These are phyloP conservation scores for Paramecium primaurelia DNA, from an alignment of 73 alveolate species.

Conservation along the genomic window DNA sequence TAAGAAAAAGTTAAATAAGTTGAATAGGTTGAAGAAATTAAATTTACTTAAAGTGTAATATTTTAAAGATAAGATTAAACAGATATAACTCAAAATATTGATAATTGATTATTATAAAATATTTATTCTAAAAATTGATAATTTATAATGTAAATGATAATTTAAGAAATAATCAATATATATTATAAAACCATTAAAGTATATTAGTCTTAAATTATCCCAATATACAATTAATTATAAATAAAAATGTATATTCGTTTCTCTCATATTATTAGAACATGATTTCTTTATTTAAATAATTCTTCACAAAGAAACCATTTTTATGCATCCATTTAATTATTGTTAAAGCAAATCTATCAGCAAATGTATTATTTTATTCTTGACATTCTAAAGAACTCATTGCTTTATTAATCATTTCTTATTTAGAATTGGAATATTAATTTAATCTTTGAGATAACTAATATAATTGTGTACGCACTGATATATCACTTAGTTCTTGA, in stretches of 20 bases:
- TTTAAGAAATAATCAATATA: neutral
- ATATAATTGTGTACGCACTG: neutral
- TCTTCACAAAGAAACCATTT: neutral
- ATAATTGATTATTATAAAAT: neutral
- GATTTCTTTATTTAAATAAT: neutral
- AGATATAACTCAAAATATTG: neutral
- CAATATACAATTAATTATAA: neutral
- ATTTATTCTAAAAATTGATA: neutral
- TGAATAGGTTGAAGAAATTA: too few relatives aligned
- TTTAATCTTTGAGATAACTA: neutral
- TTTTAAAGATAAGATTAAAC: neutral
- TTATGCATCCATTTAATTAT: neutral
- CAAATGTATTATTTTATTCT: neutral
- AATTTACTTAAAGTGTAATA: neutral
- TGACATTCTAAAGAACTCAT: neutral
- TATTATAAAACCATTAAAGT: constrained; percentile 19
- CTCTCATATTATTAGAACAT: neutral
- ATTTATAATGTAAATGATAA: neutral
- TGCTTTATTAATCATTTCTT: neutral
- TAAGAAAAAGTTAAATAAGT: neutral
- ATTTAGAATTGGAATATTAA: neutral
- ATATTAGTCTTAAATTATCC: neutral
- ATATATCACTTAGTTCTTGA: neutral
- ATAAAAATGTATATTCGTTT: neutral
- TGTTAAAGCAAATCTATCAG: neutral